Evolutionary conservation across 331 rosid genomes (phyloP), one percentile per base, ranked within the genome.

Genomic region (Erythrophleum ivorense): DNA sequence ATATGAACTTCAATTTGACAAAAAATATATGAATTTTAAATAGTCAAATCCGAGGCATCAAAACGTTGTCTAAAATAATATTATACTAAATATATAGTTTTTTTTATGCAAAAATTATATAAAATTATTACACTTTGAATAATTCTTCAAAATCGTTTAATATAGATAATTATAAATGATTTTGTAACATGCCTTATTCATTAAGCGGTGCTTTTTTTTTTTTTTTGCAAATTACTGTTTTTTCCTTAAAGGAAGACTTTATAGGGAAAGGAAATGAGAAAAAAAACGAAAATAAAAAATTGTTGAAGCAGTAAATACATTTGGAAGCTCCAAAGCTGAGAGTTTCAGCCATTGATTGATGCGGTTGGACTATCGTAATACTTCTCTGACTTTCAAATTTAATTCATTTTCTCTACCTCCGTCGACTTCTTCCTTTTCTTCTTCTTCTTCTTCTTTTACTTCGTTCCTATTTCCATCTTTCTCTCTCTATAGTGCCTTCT

Each of bases 281-380:
- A 4, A 14, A 21, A 14, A 18, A 3, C 6, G 9, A 63, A 10
- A 59, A 7, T 1, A 0, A 5, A 52, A 15, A 0, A 29, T 13
- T 0, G 11, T 33, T 63, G 62, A 49, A 15, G 59, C 12, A 50
- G 76, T 31, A 29, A 50, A 46, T 31, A n/a, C 31, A 3, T 9
- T 3, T 0, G 33, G 33, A 67, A 67, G 72, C 16, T 49, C 19
- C n/a, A 10, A 48, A 7, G 3, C 9, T 7, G 18, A 12, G 75
- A 9, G 85, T 73, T 82, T 73, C 59, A 76, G 70, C 68, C 84
- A 86, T 88, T 71, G 88, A 85, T 85, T 83, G 63, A 46, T 50
- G 48, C 79, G 75, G 90, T 81, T 81, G 86, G 82, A 82, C 59
- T 31, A 88, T 79, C 90, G 59, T 66, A 70, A 78, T 82, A 49